phyloP scores from a whole-genome alignment of 164 flowering plant species.

The Malania oleifera region DNA sequence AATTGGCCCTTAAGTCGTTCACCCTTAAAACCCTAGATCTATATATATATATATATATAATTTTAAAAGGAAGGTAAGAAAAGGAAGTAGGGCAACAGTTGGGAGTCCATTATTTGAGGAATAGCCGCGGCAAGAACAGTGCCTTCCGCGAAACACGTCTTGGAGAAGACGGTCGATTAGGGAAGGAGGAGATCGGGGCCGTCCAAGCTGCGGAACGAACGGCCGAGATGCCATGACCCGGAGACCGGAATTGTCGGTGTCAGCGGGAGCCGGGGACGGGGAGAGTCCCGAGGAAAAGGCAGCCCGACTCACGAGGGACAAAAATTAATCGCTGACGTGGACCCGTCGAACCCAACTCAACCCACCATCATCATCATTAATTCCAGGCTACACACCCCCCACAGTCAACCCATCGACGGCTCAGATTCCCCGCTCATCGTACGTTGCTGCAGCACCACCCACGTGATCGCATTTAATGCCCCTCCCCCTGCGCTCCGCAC shows the following conservation, averaged over 20 bases:
- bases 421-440: constrained; percentile 16
- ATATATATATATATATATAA: too few species aligned
- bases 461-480: constrained; percentile 25
- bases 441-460: constrained; percentile 20
- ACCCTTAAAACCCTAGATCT: too few species aligned
- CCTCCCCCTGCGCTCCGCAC: too few species aligned
- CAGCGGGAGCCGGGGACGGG: constrained; percentile 46
- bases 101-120: not conserved
- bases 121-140: constrained; percentile 8
- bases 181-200: constrained; percentile 19
- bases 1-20: too few species aligned
- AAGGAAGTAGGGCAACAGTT: not conserved
- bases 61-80: too few species aligned
- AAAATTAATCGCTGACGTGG: not conserved
- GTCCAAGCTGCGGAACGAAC: constrained; percentile 11
- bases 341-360: not conserved
- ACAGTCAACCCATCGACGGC: constrained; percentile 19
- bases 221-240: constrained; percentile 3
- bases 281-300: constrained; percentile 12
- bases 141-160: constrained; percentile 40
- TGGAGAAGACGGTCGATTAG: constrained; percentile 25
- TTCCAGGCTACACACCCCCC: too few species aligned
- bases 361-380: not conserved
- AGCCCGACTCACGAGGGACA: constrained; percentile 15
- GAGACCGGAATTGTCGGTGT: constrained; percentile 35